Percentiles rank a stretch among this genome's conserved stretches.
phyloP scores from a whole-genome alignment of 495 filamentous ascomycete species.

The Penicilliopsis zonata region DNA sequence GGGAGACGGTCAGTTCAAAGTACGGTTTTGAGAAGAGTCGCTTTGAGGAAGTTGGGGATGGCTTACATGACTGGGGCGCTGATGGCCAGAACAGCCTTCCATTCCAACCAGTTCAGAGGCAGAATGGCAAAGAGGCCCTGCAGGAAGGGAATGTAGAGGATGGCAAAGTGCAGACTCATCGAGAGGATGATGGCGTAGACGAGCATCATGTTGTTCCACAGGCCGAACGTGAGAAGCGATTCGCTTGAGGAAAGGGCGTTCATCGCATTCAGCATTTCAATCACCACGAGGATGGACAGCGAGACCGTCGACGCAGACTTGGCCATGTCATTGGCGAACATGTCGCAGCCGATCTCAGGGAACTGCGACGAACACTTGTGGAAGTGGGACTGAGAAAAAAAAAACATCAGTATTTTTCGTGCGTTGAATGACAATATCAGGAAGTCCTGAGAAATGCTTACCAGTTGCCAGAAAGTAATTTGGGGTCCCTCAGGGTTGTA shows the following conservation, averaged over 20 bases:
- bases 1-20: too few relatives aligned
- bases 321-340: slow-evolving; percentile 83
- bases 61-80: slow-evolving; percentile 91
- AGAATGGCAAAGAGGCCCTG: slow-evolving; percentile 85
- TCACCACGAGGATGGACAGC: slow-evolving; percentile 84
- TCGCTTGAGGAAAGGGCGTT: slow-evolving; percentile 95
- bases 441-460: too few relatives aligned
- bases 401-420: too few relatives aligned
- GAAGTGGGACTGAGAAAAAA: slow-evolving; percentile 58
- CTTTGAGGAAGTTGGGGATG: too few relatives aligned
- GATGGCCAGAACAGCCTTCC: slow-evolving; percentile 83
- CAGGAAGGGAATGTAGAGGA: slow-evolving; percentile 86
- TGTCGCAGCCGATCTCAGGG: slow-evolving; percentile 84
- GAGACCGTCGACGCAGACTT: slow-evolving; percentile 93
- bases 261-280: slow-evolving; percentile 99
- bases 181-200: slow-evolving; percentile 88
- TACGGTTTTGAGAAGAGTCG: too few relatives aligned
- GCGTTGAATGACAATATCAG: too few relatives aligned
- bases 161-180: slow-evolving; percentile 92
- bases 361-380: slow-evolving; percentile 82
- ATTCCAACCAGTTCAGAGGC: slow-evolving; percentile 80
- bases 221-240: slow-evolving; percentile 80
- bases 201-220: slow-evolving; percentile 96
- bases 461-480: slow-evolving; percentile 84
- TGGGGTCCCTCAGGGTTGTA: slow-evolving; percentile 85